Conservation (phyloP, 345 rosid species). For the Acer negundo region DNA sequence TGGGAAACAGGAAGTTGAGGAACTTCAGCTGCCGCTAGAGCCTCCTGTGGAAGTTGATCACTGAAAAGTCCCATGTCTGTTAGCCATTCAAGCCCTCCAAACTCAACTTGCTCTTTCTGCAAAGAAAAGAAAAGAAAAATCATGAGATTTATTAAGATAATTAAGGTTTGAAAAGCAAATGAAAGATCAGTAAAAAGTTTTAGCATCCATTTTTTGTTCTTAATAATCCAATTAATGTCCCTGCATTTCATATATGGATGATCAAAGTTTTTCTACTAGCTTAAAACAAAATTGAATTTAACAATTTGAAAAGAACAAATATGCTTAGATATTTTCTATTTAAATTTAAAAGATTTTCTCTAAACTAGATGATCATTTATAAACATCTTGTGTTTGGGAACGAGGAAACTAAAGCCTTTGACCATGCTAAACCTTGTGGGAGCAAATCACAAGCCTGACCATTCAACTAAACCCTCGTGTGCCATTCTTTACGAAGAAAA, state of each 20-base stretch:
- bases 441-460: no score
- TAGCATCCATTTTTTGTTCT: not conserved
- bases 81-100: constrained; percentile 86
- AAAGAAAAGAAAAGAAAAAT: not conserved
- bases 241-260: no score
- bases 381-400: not conserved
- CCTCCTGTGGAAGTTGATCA: constrained; percentile 62
- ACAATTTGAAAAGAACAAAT: no score
- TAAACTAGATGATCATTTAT: not conserved
- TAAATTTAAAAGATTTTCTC: not conserved
- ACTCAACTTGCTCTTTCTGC: constrained; percentile 80
- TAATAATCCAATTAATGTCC: no score
- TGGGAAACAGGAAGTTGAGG: constrained; percentile 69
- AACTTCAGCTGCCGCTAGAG: constrained; percentile 80
- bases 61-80: constrained; percentile 69
- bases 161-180: not conserved
- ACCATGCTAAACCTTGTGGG: no score
- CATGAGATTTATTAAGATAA: not conserved
- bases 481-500: not conserved
- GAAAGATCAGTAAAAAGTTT: not conserved
- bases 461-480: no score
- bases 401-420: no score
- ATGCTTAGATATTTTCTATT: not conserved
- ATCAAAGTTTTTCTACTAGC: not conserved
- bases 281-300: not conserved